Evolutionary conservation across 805 yeast species (phyloP), one percentile per base, ranked within the genome.

Genomic region (Candida methanosorbosa): DNA sequence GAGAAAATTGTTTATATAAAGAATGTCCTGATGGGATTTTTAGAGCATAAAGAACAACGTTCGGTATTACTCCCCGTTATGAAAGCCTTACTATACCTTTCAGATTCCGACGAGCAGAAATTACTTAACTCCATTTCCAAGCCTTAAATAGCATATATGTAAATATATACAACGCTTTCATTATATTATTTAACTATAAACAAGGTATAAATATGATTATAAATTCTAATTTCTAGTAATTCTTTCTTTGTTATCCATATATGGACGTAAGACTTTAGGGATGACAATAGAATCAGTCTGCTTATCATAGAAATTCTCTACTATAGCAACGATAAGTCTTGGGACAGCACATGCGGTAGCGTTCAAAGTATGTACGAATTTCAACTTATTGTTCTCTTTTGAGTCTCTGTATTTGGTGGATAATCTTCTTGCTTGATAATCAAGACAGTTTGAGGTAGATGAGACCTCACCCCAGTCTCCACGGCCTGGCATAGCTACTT

Each of bases 401-500:
- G 39, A 19, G 23, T 56, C 54, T 36, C 61, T 64, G 48, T 64
- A 77, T 37, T 71, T 72, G 5, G 94, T 81, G 27, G 79, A 78
- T 45, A 92, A 66, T 48, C 97, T 70, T 56, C 95, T 70, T 7
- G 94, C 63, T 60, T 92, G 98, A 55, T 74, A 92, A 45, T 88
- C 97, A 4, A 86, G 73, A 56, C 98, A 92, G 52, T 88, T 90
- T 2, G 97, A 87, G 1, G 94, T 70, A 20, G 95, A 84, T 2
- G 94, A 78, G 22, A 92, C 67, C 54, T 92, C 98, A 4, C 98
- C 98, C 85, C 94, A 90, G 2, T 62, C 55, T 1, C 85, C 88
- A 47, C 96, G 72, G 2, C 97, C 97, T 0, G 97, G 97, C 97
- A 92, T 90, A 87, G 95, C 85, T 0, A 88, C 95, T 58, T 92